Evolutionary conservation across 2,329 filamentous ascomycete species (phyloP).

Genomic region (Fusarium armeniacum): DNA sequence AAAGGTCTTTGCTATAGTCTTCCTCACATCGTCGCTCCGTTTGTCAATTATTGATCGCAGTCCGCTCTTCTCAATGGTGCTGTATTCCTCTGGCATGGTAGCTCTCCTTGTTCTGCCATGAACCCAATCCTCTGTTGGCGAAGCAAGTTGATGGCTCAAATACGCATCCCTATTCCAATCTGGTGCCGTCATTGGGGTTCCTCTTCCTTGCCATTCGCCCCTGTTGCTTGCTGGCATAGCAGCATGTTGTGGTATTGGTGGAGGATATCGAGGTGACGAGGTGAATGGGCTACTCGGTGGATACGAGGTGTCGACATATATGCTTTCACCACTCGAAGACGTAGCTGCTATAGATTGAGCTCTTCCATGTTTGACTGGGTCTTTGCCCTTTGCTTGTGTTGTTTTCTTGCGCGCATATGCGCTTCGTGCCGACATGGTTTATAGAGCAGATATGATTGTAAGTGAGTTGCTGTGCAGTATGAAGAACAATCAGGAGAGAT

Average conservation of each 20-base stretch:
- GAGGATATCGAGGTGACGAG: constrained; percentile 61
- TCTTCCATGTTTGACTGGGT: constrained; percentile 45
- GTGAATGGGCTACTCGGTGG: constrained; percentile 56
- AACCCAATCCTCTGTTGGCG: constrained; percentile 57
- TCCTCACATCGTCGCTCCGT: constrained; percentile 68
- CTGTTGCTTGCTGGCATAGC: constrained; percentile 11
- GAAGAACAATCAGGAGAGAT: not conserved
- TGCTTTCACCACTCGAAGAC: constrained; percentile 59
- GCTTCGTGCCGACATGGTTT: constrained; percentile 69
- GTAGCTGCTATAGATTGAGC: constrained; percentile 54
- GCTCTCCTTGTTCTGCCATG: constrained; percentile 61
- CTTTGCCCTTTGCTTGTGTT: constrained; percentile 61
- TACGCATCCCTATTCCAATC: constrained; percentile 43
- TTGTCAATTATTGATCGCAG: constrained; percentile 67
- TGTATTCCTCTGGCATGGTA: constrained; percentile 62
- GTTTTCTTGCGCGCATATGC: constrained; percentile 72
- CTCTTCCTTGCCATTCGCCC: constrained; percentile 19
- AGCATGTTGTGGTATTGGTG: constrained; percentile 14
- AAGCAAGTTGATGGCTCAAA: constrained; percentile 49
- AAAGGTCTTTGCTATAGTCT: constrained; percentile 67
- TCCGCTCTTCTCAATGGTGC: constrained; percentile 68
- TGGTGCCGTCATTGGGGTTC: constrained; percentile 30
- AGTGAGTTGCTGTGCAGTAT: not conserved
- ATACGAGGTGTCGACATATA: constrained; percentile 57
- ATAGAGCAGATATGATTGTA: not conserved